A percentile compares a stretch with the other conserved stretches of the same genome.
Evolutionary conservation across 2,329 filamentous ascomycete species (phyloP).

Genomic region (Rutstroemia sp.): DNA sequence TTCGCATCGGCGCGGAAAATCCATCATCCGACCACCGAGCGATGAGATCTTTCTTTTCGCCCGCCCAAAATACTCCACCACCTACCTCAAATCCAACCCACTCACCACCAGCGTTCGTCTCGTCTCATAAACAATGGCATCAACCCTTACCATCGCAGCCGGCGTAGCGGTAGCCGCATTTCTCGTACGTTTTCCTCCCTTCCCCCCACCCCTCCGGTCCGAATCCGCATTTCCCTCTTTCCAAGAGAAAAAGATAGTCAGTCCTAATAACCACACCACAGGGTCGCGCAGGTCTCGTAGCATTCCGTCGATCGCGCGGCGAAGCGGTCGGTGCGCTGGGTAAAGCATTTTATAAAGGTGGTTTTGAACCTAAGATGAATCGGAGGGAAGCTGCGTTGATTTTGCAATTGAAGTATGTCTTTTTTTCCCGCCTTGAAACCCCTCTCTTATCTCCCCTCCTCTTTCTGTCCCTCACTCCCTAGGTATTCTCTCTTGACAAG

Average conservation of each 20-base stretch:
- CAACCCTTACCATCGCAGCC: constrained; percentile 49
- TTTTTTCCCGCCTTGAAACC: neutral
- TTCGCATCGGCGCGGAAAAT: too few species aligned
- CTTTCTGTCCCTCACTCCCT: neutral
- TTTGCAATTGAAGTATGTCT: constrained; percentile 71
- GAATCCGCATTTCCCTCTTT: constrained; percentile 2
- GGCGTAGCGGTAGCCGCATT: constrained; percentile 60
- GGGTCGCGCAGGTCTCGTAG: constrained; percentile 89
- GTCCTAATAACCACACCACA: constrained; percentile 31
- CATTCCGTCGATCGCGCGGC: constrained; percentile 73
- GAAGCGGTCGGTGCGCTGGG: constrained; percentile 69
- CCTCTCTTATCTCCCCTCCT: neutral
- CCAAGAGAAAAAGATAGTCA: neutral
- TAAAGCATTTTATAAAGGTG: constrained; percentile 94
- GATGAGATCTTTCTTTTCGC: too few species aligned
- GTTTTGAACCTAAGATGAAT: constrained; percentile 96
- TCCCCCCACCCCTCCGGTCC: constrained; percentile 8
- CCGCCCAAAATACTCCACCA: too few species aligned
- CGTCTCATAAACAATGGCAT: constrained; percentile 41
- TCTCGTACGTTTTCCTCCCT: constrained; percentile 40
- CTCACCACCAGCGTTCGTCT: neutral
- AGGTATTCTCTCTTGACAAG: neutral
- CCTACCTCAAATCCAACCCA: neutral
- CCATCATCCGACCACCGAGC: too few species aligned
- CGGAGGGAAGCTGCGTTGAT: constrained; percentile 86